These are phyloP conservation scores for Thalassiosira gravida DNA, from an alignment of 352 stramenopile species.

Conservation along the genomic window DNA sequence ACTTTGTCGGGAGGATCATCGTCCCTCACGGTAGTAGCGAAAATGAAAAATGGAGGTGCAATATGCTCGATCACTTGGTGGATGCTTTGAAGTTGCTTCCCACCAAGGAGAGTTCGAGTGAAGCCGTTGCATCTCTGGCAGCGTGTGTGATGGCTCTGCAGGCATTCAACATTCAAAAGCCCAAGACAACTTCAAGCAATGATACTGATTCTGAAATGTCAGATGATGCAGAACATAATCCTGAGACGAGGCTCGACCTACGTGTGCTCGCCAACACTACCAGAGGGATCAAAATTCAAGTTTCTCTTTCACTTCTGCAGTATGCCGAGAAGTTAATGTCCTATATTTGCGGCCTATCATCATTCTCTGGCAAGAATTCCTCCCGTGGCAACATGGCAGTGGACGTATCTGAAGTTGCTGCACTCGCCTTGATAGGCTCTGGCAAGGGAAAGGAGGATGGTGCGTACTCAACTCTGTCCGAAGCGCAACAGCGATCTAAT, in stretches of 20 bases:
- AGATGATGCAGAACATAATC: conserved; percentile 17
- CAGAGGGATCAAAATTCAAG: conserved; percentile 48
- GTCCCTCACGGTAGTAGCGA: conserved; percentile 17
- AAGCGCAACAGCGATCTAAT: too few relatives aligned
- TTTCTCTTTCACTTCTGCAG: conserved; percentile 51
- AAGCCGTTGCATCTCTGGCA: conserved; percentile 55
- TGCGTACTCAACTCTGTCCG: too few relatives aligned
- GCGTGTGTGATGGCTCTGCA: conserved; percentile 55
- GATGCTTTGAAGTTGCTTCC: conserved; percentile 60
- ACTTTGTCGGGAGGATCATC: conserved; percentile 59
- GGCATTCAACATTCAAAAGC: conserved; percentile 41
- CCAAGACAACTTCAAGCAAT: not conserved
- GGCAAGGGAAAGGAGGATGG: too few relatives aligned
- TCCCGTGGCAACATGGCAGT: conserved; percentile 31
- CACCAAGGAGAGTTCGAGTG: conserved; percentile 46
- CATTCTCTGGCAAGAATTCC: conserved; percentile 14
- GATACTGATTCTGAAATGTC: conserved; percentile 14
- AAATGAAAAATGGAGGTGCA: conserved; percentile 37
- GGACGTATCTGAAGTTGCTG: conserved; percentile 28
- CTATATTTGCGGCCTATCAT: conserved; percentile 38
- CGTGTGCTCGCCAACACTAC: conserved; percentile 38
- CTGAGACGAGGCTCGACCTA: conserved; percentile 23
- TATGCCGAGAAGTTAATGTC: conserved; percentile 59
- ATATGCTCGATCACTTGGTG: conserved; percentile 61
- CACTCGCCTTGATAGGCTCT: too few relatives aligned